phyloP scores from a whole-genome alignment of 2,329 filamentous ascomycete species.

The Colletotrichum sp. region DNA sequence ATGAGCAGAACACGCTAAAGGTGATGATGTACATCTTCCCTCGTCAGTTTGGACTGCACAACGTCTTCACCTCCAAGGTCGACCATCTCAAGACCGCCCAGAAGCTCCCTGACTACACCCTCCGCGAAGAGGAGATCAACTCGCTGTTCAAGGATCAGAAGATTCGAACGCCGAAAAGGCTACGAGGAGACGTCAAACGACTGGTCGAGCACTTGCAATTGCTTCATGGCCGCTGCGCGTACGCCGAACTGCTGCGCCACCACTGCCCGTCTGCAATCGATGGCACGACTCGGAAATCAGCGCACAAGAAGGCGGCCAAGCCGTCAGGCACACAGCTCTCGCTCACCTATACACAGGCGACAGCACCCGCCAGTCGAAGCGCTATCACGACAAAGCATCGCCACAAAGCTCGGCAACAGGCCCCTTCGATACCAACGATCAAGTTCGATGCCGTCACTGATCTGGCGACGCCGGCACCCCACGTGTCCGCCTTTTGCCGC shows the following conservation, averaged over 20 bases:
- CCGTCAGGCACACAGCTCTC: background rate
- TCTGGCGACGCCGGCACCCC: constrained; percentile 68
- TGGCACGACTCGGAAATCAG: background rate
- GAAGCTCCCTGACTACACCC: constrained; percentile 81
- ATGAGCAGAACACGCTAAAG: constrained; percentile 64
- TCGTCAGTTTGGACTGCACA: constrained; percentile 86
- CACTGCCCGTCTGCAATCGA: constrained; percentile 70
- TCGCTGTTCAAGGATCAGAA: constrained; percentile 34
- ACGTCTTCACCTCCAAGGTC: constrained; percentile 80
- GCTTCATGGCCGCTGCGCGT: constrained; percentile 77
- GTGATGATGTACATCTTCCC: constrained; percentile 95
- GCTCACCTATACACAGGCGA: background rate
- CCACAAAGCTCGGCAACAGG: background rate
- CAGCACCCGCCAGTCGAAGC: background rate
- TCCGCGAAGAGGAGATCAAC: constrained; percentile 82
- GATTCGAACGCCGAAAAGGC: constrained; percentile 62
- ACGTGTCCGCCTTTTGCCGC: constrained; percentile 87
- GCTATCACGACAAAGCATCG: background rate
- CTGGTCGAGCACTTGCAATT: constrained; percentile 73
- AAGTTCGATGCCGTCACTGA: constrained; percentile 61
- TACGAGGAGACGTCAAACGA: constrained; percentile 65
- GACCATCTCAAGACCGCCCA: constrained; percentile 72
- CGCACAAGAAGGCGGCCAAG: background rate
- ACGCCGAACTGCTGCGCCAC: constrained; percentile 76
- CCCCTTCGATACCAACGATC: constrained; percentile 32